Base-by-base conservation (phyloP, 2,329 filamentous ascomycete genomes). In the Claviceps sorghi region DNA sequence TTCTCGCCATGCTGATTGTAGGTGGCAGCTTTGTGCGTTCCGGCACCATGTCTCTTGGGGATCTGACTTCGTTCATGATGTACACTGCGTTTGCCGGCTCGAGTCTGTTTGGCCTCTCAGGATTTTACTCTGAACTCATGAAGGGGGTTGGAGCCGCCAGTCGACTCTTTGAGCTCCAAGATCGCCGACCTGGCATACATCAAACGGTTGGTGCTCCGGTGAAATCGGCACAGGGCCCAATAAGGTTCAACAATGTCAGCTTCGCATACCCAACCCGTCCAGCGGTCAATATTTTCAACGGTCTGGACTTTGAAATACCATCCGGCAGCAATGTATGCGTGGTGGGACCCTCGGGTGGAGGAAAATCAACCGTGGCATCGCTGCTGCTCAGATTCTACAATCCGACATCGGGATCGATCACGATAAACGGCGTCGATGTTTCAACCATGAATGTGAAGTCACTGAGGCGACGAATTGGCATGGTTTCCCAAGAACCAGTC, bases 51-150 rank as follows among this genome's bases (percentile, higher is more conserved):
- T 88, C 81, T 8, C 83, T 97, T 48, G 93, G 93, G 60, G 91
- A 98, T 58, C 71, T 98, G 44, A 94, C 93, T 1, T 95, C 89
- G 0, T 98, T 98, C 69, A 79, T 98, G 72, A 97, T 98, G 91
- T 98, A 97, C 68, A 95, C 90, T 3, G 91, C 88, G 3, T 97
- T 83, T 66, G 80, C 81, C 7, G 81, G 81, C 3, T 93, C 87
- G 48, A 95, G 88, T 68, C 79, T 98, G 57, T 95, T 97, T 60
- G 93, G 93, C 4, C 74, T 98, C 1, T 95, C 89, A 4, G 88
- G 87, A 53, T 98, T 98, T 70, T 98, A 96, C 69, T 95, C 90
- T 0, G 93, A 98, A 65, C 76, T 98, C 56, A 98, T 98, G 93
- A 98, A 98, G 68, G 94, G 94, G 43, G 91, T 95, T 4, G 93